Evolutionary conservation across 768 basidiomycete species (phyloP).

Genomic region (Omphalotus guepiniiformis): DNA sequence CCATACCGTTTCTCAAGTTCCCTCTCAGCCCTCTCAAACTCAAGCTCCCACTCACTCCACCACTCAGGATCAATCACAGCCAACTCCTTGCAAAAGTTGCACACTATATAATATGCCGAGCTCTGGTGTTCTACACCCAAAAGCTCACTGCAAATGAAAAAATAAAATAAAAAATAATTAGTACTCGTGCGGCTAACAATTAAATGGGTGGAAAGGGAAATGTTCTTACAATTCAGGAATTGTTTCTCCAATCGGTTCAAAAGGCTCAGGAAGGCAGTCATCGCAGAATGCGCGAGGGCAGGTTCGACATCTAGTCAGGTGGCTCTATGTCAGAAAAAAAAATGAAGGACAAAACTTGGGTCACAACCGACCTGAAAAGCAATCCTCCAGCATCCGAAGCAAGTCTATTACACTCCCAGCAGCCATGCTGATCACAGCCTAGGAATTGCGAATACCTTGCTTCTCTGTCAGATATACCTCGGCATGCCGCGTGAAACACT

Average conservation of each 20-base stretch:
- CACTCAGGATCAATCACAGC: conserved; percentile 29
- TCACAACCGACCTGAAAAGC: conserved; percentile 45
- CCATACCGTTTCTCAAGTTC: conserved; percentile 26
- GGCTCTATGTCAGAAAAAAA: background rate
- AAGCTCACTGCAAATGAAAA: conserved; percentile 26
- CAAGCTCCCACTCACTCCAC: conserved; percentile 41
- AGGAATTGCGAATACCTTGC: conserved; percentile 19
- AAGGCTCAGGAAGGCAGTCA: conserved; percentile 53
- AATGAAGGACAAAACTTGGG: background rate
- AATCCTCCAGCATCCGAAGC: conserved; percentile 50
- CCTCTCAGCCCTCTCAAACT: conserved; percentile 32
- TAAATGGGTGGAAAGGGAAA: too few relatives aligned
- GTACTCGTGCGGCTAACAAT: too few relatives aligned
- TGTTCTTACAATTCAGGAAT: conserved; percentile 54
- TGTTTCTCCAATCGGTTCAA: conserved; percentile 48
- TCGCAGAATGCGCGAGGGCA: conserved; percentile 59
- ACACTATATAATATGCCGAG: conserved; percentile 44
- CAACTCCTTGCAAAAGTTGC: conserved; percentile 41
- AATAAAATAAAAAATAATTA: background rate
- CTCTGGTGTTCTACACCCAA: conserved; percentile 28
- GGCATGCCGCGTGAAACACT: conserved; percentile 56
- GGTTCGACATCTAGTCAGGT: conserved; percentile 44
- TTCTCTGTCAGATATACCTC: conserved; percentile 31
- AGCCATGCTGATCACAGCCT: conserved; percentile 49
- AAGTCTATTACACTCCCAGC: conserved; percentile 37